Evolutionary conservation across 129 eudicot species (phyloP).

Genomic region (Escallonia rubra): DNA sequence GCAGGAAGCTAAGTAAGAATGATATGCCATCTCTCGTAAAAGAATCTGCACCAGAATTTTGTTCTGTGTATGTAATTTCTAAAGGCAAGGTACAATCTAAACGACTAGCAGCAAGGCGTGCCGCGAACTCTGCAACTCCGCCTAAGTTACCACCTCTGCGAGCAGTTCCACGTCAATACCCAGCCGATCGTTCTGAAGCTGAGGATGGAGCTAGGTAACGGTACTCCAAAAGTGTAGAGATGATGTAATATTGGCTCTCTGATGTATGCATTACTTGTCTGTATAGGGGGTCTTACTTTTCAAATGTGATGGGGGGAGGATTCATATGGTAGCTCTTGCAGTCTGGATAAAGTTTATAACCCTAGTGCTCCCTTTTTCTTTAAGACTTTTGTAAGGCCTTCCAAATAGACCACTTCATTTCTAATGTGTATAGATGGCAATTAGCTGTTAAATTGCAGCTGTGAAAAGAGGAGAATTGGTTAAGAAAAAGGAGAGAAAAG

Average conservation of each 20-base stretch:
- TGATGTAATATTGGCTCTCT: background rate
- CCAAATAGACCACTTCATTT: no score
- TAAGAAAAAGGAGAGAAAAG: no score
- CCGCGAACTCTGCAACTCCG: slow-evolving; percentile 12
- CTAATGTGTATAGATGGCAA: no score
- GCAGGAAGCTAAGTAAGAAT: slow-evolving; percentile 29
- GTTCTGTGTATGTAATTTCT: slow-evolving; percentile 51
- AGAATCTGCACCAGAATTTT: slow-evolving; percentile 54
- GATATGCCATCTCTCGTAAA: slow-evolving; percentile 36
- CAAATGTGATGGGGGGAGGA: no score
- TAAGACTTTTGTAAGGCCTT: no score
- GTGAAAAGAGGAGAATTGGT: background rate
- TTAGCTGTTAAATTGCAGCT: background rate
- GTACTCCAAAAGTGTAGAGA: background rate
- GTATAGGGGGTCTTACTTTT: no score
- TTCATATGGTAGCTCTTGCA: no score
- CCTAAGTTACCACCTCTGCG: slow-evolving; percentile 18
- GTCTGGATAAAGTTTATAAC: no score
- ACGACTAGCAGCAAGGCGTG: slow-evolving; percentile 34
- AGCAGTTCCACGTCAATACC: background rate
- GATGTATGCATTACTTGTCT: no score
- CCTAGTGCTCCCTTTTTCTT: no score
- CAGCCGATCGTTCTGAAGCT: slow-evolving; percentile 3
- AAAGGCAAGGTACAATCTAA: slow-evolving; percentile 36
- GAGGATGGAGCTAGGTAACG: slow-evolving; percentile 22